Evolutionary conservation across 306 rosid genomes (phyloP).

Genomic region (Quercus alba): DNA sequence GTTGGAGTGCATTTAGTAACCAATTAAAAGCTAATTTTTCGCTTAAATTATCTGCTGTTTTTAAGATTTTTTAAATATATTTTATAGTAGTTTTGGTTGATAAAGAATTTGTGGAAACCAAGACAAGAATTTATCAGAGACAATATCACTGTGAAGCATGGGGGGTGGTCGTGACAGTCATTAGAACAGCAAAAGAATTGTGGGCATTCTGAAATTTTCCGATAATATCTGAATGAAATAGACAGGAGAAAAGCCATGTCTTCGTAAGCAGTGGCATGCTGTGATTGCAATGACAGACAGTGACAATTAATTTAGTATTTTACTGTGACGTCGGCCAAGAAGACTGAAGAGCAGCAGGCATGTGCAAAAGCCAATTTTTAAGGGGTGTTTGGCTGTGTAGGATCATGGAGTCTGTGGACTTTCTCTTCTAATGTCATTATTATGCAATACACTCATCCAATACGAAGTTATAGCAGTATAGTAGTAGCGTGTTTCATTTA

Average conservation of each 20-base stretch:
- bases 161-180: neutral
- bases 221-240: constrained; percentile 56
- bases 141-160: neutral
- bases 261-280: constrained; percentile 34
- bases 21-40: too few species aligned
- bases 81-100: neutral
- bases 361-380: constrained; percentile 80
- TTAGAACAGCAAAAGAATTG: constrained; percentile 15
- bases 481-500: too few species aligned
- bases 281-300: constrained; percentile 56
- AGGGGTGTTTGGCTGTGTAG: constrained; percentile 33
- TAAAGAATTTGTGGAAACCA: neutral
- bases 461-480: too few species aligned
- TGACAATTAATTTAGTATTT: constrained; percentile 28
- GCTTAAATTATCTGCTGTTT: too few species aligned
- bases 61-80: too few species aligned
- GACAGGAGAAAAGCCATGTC: constrained; percentile 46
- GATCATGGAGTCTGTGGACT: neutral
- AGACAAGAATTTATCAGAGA: neutral
- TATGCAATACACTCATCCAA: too few species aligned
- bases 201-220: constrained; percentile 24
- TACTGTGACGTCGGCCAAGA: constrained; percentile 25
- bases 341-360: constrained; percentile 28
- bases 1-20: too few species aligned
- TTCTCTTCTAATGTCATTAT: neutral